phyloP scores from a whole-genome alignment of 2,329 filamentous ascomycete species.

The Stagonosporopsis vannaccii region DNA sequence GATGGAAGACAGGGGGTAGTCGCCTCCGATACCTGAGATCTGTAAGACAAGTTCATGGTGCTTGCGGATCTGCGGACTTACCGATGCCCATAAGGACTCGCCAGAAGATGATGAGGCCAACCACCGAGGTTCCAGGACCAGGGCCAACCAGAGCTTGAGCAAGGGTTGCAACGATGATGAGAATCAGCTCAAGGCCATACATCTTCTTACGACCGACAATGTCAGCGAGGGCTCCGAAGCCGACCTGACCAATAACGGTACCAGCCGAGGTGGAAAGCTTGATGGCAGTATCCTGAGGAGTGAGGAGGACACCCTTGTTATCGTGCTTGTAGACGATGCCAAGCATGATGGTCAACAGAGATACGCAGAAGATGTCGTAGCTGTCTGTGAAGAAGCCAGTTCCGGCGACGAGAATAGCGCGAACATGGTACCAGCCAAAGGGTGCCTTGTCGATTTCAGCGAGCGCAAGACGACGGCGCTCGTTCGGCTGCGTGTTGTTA shows the following conservation, averaged over 20 bases:
- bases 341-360: slow-evolving; percentile 66
- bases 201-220: slow-evolving; percentile 80
- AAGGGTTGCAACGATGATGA: slow-evolving; percentile 51
- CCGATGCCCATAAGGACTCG: slow-evolving; percentile 52
- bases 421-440: slow-evolving; percentile 83
- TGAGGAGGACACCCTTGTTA: slow-evolving; percentile 61
- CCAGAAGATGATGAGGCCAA: slow-evolving; percentile 52
- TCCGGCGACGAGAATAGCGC: slow-evolving; percentile 78
- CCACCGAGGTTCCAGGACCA: slow-evolving; percentile 46
- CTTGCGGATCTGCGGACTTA: slow-evolving; percentile 14
- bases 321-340: slow-evolving; percentile 76
- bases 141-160: slow-evolving; percentile 46
- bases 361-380: slow-evolving; percentile 68
- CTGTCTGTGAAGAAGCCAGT: slow-evolving; percentile 88
- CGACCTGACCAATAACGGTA: slow-evolving; percentile 82
- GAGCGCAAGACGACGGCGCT: slow-evolving; percentile 79
- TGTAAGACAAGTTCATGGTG: slow-evolving; percentile 49
- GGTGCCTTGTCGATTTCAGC: slow-evolving; percentile 82
- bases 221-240: slow-evolving; percentile 71
- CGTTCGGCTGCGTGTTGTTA: slow-evolving; percentile 68
- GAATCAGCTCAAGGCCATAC: slow-evolving; percentile 67
- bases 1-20: slow-evolving; percentile 83
- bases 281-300: slow-evolving; percentile 78
- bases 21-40: slow-evolving; percentile 63
- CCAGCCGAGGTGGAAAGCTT: slow-evolving; percentile 85